Percentiles rank a stretch among this genome's conserved stretches.
These are phyloP conservation scores for Arthrobotrys sphaeroides DNA, from an alignment of 2,329 filamentous ascomycete species.

Conservation along the genomic window DNA sequence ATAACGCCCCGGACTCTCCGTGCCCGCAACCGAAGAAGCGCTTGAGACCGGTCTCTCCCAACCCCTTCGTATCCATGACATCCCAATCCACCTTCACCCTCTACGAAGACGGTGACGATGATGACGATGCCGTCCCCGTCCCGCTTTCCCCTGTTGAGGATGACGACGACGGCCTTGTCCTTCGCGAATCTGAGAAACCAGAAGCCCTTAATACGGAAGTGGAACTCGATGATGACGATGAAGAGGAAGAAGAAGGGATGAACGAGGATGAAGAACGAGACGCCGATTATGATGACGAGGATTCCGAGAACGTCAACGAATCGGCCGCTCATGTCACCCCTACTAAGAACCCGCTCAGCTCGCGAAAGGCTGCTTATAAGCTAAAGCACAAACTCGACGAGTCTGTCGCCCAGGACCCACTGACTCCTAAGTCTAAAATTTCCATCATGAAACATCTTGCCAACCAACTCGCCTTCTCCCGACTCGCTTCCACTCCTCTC, in stretches of 20 bases:
- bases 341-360: not conserved
- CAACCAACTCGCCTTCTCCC: slow-evolving; percentile 95
- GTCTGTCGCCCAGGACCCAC: slow-evolving; percentile 61
- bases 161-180: slow-evolving; percentile 17
- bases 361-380: slow-evolving; percentile 34
- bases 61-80: slow-evolving; percentile 54
- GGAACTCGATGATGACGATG: slow-evolving; percentile 78
- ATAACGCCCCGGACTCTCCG: slow-evolving; percentile 34
- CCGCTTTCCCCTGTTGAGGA: slow-evolving; percentile 7
- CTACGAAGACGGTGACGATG: slow-evolving; percentile 58
- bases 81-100: slow-evolving; percentile 57
- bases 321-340: not conserved
- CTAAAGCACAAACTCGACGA: slow-evolving; percentile 39
- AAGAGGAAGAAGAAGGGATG: slow-evolving; percentile 84
- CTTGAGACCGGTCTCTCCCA: slow-evolving; percentile 6
- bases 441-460: slow-evolving; percentile 83
- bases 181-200: slow-evolving; percentile 49
- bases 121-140: slow-evolving; percentile 22
- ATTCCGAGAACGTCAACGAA: slow-evolving; percentile 25
- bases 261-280: slow-evolving; percentile 11
- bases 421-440: slow-evolving; percentile 61
- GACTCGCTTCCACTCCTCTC: slow-evolving; percentile 87
- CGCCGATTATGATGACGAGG: slow-evolving; percentile 12
- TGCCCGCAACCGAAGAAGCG: slow-evolving; percentile 15
- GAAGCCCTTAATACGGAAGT: slow-evolving; percentile 59